These are phyloP conservation scores for Oryza meridionalis DNA, from an alignment of 176 grass and related monocot species.

Conservation along the genomic window DNA sequence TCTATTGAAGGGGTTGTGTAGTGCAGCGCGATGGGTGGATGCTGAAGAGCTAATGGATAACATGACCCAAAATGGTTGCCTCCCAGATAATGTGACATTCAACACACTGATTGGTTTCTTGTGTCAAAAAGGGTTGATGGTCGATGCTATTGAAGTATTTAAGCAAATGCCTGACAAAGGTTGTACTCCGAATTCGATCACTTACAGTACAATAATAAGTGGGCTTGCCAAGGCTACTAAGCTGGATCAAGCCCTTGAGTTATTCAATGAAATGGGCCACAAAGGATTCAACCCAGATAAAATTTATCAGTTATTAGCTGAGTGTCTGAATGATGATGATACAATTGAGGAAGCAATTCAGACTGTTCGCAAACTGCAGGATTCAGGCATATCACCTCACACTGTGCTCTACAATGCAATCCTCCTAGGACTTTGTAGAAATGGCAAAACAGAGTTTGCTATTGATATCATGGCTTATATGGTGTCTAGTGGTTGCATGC, in stretches of 20 bases:
- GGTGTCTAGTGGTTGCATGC: conserved; percentile 69
- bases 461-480: conserved; percentile 68
- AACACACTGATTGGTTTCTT: conserved; percentile 57
- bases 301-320: conserved; percentile 55
- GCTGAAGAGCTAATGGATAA: conserved; percentile 27
- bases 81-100: conserved; percentile 54
- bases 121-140: conserved; percentile 57
- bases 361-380: conserved; percentile 51
- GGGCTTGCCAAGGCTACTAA: conserved; percentile 58
- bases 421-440: conserved; percentile 61
- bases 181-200: conserved; percentile 56
- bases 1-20: conserved; percentile 56
- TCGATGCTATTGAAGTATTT: conserved; percentile 55
- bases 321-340: conserved; percentile 53
- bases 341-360: conserved; percentile 52
- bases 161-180: conserved; percentile 57
- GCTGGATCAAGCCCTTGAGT: conserved; percentile 46
- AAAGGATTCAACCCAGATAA: conserved; percentile 66
- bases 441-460: conserved; percentile 55
- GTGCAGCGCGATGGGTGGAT: conserved; percentile 39
- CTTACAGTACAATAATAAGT: conserved; percentile 63
- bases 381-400: conserved; percentile 48
- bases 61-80: conserved; percentile 30
- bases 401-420: conserved; percentile 60
- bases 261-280: conserved; percentile 70